Conservation (phyloP, 169 alveolate species). For the Eimeria maxima region DNA sequence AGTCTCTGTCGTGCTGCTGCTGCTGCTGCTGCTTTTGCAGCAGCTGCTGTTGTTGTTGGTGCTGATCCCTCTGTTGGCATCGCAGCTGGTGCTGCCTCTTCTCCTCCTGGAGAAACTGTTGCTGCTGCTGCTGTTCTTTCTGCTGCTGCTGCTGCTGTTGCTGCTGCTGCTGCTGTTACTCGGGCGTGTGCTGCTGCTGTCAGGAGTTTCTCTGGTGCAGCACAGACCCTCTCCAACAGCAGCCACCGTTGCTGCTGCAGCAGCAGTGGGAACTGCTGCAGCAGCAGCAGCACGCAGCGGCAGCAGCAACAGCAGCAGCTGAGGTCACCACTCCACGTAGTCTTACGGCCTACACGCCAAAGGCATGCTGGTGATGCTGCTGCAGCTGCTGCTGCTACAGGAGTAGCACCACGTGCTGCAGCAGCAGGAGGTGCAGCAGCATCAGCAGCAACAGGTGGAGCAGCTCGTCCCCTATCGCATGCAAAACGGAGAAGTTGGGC, state of each 20-base stretch:
- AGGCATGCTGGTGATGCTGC: too few species aligned
- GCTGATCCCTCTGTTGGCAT: not conserved
- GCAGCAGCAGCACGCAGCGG: too few species aligned
- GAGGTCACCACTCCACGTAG: not conserved
- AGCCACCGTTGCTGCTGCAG: conserved; percentile 57
- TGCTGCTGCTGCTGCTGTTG: conserved; percentile 4
- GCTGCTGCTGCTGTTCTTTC: conserved; percentile 9
- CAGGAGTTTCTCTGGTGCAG: conserved; percentile 24
- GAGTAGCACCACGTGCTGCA: not conserved
- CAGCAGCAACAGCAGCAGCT: conserved; percentile 51
- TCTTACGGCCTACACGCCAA: too few species aligned
- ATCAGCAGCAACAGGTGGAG: too few species aligned
- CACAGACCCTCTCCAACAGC: conserved; percentile 58
- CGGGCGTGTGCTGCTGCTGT: conserved; percentile 53
- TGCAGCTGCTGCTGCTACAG: conserved; percentile 22
- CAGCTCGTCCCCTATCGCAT: conserved; percentile 9
- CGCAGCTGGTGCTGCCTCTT: not conserved
- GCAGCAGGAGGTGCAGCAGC: conserved; percentile 6
- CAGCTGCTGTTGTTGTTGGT: conserved; percentile 5
- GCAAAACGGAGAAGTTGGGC: not conserved
- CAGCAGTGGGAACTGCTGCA: too few species aligned
- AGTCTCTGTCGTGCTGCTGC: conserved; percentile 1
- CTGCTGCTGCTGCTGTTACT: too few species aligned
- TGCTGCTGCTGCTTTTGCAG: conserved; percentile 32
- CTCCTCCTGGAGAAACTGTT: not conserved